These are phyloP conservation scores for Cavenderia fasciculata DNA, from an alignment of 78 protist species.

Conservation along the genomic window DNA sequence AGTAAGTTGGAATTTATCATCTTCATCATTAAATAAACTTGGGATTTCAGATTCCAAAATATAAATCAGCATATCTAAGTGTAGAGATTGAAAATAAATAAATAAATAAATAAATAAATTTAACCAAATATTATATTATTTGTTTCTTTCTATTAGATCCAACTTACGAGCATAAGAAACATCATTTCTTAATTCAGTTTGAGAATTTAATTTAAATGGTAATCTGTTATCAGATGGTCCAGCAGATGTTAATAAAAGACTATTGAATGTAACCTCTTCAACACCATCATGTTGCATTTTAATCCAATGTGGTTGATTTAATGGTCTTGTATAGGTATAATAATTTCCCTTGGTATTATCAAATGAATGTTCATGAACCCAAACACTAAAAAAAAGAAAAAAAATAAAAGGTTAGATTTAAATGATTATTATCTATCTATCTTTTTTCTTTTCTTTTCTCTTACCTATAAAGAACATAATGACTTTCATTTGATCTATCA, in stretches of 20 bases:
- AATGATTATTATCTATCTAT: no score
- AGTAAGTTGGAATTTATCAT: neutral
- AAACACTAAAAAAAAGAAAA: no score
- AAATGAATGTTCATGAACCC: neutral
- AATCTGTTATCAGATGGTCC: neutral
- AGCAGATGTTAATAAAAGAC: neutral
- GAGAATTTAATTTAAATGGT: neutral
- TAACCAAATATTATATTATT: neutral
- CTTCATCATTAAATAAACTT: neutral
- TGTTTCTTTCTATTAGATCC: no score
- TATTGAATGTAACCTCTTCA: slow-evolving; percentile 16
- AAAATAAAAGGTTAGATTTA: no score
- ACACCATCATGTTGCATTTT: neutral
- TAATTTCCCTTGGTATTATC: neutral
- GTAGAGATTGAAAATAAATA: no score
- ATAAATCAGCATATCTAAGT: slow-evolving; percentile 32
- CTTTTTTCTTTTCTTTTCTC: no score
- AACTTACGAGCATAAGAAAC: neutral
- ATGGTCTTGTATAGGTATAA: neutral
- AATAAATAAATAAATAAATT: neutral
- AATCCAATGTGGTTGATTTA: slow-evolving; percentile 40
- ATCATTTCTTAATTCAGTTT: neutral
- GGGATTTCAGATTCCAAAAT: slow-evolving; percentile 8
- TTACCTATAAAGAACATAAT: slow-evolving; percentile 31
- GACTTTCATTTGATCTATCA: neutral